Percentiles rank a stretch among this genome's conserved stretches.
phyloP scores from a whole-genome alignment of 2,329 filamentous ascomycete genomes.

The Monosporascus sp. region DNA sequence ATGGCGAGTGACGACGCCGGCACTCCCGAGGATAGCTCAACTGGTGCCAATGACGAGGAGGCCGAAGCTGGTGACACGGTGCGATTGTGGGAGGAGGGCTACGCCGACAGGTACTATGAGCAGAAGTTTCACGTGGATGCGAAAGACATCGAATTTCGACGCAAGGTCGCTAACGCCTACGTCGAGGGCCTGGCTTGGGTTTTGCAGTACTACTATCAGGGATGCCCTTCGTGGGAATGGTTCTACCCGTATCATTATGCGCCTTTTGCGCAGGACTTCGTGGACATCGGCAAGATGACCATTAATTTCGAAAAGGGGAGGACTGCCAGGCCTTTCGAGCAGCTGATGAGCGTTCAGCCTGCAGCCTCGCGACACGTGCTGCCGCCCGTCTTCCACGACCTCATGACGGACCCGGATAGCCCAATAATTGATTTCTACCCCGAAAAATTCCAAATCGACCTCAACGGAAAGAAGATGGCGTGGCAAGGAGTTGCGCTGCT shows the following conservation, averaged over 20 bases:
- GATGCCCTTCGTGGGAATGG: conserved; percentile 98
- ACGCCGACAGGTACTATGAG: conserved; percentile 92
- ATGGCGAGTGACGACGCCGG: conserved; percentile 56
- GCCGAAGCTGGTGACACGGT: conserved; percentile 66
- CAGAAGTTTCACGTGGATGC: conserved; percentile 88
- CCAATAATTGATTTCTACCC: conserved; percentile 98
- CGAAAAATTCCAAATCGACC: conserved; percentile 83
- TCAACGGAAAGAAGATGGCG: conserved; percentile 97
- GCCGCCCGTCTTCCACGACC: conserved; percentile 77
- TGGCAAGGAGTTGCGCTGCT: conserved; percentile 95
- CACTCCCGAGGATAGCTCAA: conserved; percentile 55
- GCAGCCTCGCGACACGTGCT: conserved; percentile 90
- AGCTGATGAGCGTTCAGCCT: conserved; percentile 95
- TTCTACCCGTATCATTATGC: conserved; percentile 99
- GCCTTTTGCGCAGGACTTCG: conserved; percentile 93
- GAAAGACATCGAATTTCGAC: conserved; percentile 77
- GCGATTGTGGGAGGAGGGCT: conserved; percentile 90
- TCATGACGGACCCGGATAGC: conserved; percentile 86
- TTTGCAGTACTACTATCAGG: conserved; percentile 93
- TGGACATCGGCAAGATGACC: conserved; percentile 71
- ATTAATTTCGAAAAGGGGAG: conserved; percentile 78
- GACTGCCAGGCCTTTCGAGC: conserved; percentile 89
- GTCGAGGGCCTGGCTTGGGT: conserved; percentile 96
- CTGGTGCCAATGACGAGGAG: conserved; percentile 51
- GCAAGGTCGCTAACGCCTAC: conserved; percentile 84